These are phyloP conservation scores for Violaceomyces palustris DNA, from an alignment of 1,284 basidiomycete genomes.

Conservation along the genomic window DNA sequence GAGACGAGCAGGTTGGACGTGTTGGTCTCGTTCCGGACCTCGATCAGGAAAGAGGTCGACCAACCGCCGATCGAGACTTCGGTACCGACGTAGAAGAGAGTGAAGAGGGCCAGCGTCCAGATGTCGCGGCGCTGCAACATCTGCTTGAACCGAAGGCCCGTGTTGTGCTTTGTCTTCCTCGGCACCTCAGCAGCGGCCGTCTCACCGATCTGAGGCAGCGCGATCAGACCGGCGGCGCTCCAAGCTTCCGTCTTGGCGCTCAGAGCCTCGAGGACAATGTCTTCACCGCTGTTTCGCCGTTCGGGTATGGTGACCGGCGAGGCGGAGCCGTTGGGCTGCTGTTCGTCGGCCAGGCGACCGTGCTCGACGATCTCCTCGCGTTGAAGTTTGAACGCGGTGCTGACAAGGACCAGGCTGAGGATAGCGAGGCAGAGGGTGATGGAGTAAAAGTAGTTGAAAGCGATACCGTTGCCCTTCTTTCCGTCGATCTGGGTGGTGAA, in stretches of 20 bases:
- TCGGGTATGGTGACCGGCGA: too few relatives aligned
- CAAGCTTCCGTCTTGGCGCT: too few relatives aligned
- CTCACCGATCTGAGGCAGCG: too few relatives aligned
- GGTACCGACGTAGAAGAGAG: slow-evolving; percentile 29
- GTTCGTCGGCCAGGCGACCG: too few relatives aligned
- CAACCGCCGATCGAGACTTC: slow-evolving; percentile 40
- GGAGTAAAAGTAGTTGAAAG: slow-evolving; percentile 28
- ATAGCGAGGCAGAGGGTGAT: slow-evolving; percentile 17
- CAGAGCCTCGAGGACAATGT: too few relatives aligned
- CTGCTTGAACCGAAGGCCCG: slow-evolving; percentile 3
- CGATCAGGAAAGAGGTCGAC: slow-evolving; percentile 19
- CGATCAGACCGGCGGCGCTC: too few relatives aligned
- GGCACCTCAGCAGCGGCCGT: too few relatives aligned
- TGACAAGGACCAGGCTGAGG: slow-evolving; percentile 9
- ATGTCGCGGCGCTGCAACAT: slow-evolving; percentile 13
- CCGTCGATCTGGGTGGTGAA: slow-evolving; percentile 19
- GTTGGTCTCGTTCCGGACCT: slow-evolving; percentile 9
- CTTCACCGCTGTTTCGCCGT: too few relatives aligned
- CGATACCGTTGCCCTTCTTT: slow-evolving; percentile 6
- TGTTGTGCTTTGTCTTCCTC: too few relatives aligned
- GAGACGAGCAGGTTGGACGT: slow-evolving; percentile 28
- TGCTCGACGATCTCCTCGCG: slow-evolving; percentile 16
- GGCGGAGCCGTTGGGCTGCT: too few relatives aligned
- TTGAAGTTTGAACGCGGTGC: slow-evolving; percentile 16
- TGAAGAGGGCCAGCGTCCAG: slow-evolving; percentile 16